Percentiles rank a stretch among this genome's conserved stretches.
Conservation (phyloP, 495 filamentous ascomycete genomes). For the Penicillium alfredii region DNA sequence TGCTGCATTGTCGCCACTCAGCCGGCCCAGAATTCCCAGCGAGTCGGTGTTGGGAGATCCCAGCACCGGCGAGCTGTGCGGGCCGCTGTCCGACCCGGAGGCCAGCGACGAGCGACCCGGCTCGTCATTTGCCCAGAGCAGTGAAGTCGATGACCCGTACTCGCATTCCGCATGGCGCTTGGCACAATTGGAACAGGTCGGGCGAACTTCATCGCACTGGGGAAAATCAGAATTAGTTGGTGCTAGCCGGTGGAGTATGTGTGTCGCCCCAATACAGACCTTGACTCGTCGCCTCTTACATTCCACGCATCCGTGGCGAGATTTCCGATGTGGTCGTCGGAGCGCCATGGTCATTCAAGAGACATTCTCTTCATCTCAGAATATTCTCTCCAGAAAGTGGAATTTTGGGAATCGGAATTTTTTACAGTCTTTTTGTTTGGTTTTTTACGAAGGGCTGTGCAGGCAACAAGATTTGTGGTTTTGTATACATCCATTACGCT, state of each 20-base stretch:
- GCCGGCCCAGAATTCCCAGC: slow-evolving; percentile 22
- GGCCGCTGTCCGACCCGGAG: slow-evolving; percentile 20
- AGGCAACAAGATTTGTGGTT: too few species aligned
- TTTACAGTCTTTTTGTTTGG: too few species aligned
- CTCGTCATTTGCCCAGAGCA: slow-evolving; percentile 38
- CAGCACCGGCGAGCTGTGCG: slow-evolving; percentile 12
- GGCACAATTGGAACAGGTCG: slow-evolving; percentile 35
- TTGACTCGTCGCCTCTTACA: slow-evolving; percentile 37
- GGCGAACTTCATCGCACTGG: slow-evolving; percentile 36
- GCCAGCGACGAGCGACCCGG: slow-evolving; percentile 12
- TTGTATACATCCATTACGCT: too few species aligned
- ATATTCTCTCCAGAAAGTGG: too few species aligned
- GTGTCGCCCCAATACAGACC: slow-evolving; percentile 29
- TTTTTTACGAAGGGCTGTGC: too few species aligned
- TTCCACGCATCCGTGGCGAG: slow-evolving; percentile 29
- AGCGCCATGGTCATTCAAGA: slow-evolving; percentile 26
- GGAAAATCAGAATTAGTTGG: too few species aligned
- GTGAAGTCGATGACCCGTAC: slow-evolving; percentile 32
- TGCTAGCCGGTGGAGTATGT: too few species aligned
- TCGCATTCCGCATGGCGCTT: slow-evolving; percentile 36
- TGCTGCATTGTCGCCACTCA: slow-evolving; percentile 11
- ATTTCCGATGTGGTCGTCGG: slow-evolving; percentile 31
- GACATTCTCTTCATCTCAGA: too few species aligned
- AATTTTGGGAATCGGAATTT: too few species aligned
- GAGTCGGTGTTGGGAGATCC: slow-evolving; percentile 17